Percentiles rank a stretch among this genome's conserved stretches.
These are phyloP conservation scores for Suillus plorans DNA, from an alignment of 768 basidiomycete genomes.

Conservation along the genomic window DNA sequence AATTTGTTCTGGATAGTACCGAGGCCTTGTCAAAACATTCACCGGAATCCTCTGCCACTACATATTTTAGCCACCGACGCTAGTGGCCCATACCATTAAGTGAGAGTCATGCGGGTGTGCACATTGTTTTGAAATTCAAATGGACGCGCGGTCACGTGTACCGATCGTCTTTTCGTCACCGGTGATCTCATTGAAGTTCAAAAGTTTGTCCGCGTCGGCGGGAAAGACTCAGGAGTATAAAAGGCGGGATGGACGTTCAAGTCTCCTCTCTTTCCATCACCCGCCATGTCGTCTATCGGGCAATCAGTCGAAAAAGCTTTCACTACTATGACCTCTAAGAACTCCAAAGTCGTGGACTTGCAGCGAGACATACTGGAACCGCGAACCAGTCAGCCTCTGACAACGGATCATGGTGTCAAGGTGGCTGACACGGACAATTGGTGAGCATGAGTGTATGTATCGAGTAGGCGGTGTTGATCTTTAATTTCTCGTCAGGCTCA, in stretches of 20 bases:
- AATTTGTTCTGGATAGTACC: background rate
- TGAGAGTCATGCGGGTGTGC: background rate
- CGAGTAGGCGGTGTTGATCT: slow-evolving; percentile 8
- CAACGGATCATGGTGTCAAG: slow-evolving; percentile 62
- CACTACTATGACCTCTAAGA: slow-evolving; percentile 12
- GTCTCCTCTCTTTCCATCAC: background rate
- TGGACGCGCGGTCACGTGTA: slow-evolving; percentile 4
- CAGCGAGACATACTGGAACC: slow-evolving; percentile 26
- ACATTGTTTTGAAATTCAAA: background rate
- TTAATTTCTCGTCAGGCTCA: slow-evolving; percentile 45
- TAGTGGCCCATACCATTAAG: background rate
- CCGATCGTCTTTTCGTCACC: slow-evolving; percentile 21
- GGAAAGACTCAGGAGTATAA: slow-evolving; percentile 6
- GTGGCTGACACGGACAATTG: slow-evolving; percentile 66
- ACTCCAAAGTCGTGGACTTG: slow-evolving; percentile 19
- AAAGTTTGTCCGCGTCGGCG: slow-evolving; percentile 9
- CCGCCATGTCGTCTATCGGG: slow-evolving; percentile 15
- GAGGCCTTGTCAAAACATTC: background rate
- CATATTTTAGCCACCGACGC: background rate
- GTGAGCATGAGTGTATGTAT: slow-evolving; percentile 28
- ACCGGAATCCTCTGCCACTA: background rate
- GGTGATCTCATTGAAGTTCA: slow-evolving; percentile 3
- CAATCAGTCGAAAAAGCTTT: slow-evolving; percentile 18
- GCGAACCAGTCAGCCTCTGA: slow-evolving; percentile 32
- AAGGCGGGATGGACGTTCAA: background rate